These are phyloP conservation scores for Acarospora socialis DNA, from an alignment of 2,329 filamentous ascomycete species.

Conservation along the genomic window DNA sequence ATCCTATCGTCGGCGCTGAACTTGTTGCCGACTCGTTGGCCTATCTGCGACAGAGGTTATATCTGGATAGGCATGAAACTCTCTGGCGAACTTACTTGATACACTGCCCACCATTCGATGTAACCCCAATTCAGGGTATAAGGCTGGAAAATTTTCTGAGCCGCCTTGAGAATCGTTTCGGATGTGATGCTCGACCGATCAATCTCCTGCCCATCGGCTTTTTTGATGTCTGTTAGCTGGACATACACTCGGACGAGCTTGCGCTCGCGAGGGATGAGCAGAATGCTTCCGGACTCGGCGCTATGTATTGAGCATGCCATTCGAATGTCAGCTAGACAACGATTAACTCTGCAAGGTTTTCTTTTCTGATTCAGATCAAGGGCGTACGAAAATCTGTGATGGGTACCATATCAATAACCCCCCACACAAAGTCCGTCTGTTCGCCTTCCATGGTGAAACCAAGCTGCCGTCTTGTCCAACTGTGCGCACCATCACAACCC, in stretches of 20 bases:
- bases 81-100: too few relatives aligned
- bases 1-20: slow-evolving; percentile 52
- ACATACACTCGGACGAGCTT: slow-evolving; percentile 52
- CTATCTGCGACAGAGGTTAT: too few relatives aligned
- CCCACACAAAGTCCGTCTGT: slow-evolving; percentile 32
- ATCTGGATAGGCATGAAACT: too few relatives aligned
- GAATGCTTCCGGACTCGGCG: slow-evolving; percentile 40
- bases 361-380: too few relatives aligned
- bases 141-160: slow-evolving; percentile 50
- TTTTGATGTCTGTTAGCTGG: too few relatives aligned
- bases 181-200: slow-evolving; percentile 50
- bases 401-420: slow-evolving; percentile 37
- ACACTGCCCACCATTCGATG: slow-evolving; percentile 53
- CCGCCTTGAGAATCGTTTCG: slow-evolving; percentile 46
- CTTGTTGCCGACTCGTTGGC: slow-evolving; percentile 54
- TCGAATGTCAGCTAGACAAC: slow-evolving; percentile 36
- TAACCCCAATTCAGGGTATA: slow-evolving; percentile 52
- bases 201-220: slow-evolving; percentile 32
- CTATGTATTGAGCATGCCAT: slow-evolving; percentile 45
- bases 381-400: slow-evolving; percentile 40
- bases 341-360: slow-evolving; percentile 5
- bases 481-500: slow-evolving; percentile 55
- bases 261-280: slow-evolving; percentile 51
- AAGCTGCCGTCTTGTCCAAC: slow-evolving; percentile 46
- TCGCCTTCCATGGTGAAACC: slow-evolving; percentile 43